Conservation (phyloP, 1,284 basidiomycete genomes). For the Limonomyces culmigenus region DNA sequence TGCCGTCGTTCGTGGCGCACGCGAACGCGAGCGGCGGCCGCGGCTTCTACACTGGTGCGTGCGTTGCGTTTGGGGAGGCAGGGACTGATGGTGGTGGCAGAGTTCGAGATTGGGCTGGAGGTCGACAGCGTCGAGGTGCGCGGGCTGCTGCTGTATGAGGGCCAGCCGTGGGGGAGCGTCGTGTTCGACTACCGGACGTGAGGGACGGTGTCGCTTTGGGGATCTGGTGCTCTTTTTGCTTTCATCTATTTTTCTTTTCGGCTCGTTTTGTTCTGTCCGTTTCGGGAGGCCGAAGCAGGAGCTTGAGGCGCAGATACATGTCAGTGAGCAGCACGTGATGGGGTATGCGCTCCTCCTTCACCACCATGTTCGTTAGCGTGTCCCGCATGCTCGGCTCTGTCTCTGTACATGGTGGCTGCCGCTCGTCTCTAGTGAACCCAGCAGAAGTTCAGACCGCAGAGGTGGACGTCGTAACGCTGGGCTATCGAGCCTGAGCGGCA, state of each 20-base stretch:
- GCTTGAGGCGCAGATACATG: too few relatives aligned
- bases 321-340: too few relatives aligned
- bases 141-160: slow-evolving; percentile 54
- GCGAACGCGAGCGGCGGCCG: slow-evolving; percentile 30
- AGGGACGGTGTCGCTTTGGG: slow-evolving; percentile 3
- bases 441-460: too few relatives aligned
- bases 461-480: too few relatives aligned
- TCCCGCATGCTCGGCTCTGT: too few relatives aligned
- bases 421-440: too few relatives aligned
- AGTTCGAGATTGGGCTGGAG: slow-evolving; percentile 68
- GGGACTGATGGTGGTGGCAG: slow-evolving; percentile 17
- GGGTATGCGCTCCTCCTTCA: too few relatives aligned
- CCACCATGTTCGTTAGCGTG: too few relatives aligned
- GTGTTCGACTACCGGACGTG: slow-evolving; percentile 22
- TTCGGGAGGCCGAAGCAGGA: slow-evolving; percentile 1
- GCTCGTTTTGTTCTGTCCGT: background rate
- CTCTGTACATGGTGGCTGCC: too few relatives aligned
- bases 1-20: slow-evolving; percentile 61
- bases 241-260: background rate
- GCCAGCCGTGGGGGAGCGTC: slow-evolving; percentile 58
- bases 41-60: slow-evolving; percentile 64
- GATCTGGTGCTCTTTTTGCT: slow-evolving; percentile 1
- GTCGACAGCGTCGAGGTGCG: slow-evolving; percentile 70
- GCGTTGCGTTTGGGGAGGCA: background rate
- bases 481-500: too few relatives aligned